Base-by-base conservation (phyloP, 83 land plant species). In the Larix sibirica region DNA sequence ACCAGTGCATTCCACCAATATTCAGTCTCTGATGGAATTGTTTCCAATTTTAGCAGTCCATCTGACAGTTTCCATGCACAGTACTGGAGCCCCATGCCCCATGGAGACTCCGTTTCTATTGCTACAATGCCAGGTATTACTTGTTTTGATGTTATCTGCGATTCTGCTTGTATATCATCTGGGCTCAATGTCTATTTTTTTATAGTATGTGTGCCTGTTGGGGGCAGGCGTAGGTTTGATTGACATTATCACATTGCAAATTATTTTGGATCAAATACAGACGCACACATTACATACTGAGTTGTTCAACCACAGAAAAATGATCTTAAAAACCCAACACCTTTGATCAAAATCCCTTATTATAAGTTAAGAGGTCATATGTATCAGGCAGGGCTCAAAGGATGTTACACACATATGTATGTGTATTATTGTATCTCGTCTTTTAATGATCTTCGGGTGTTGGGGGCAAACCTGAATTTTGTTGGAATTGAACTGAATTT, bases 11-110 rank as follows among this genome's bases (percentile, higher is more conserved):
- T 60, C 60, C 85, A 90, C 78, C 89, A 85, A 6, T 81, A 85
- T 62, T 85, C 87, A 47, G 84, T 83, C 36, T 91, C 94, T 67
- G 96, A 88, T 81, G 88, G 85, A 59, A 60, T 81, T 77, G 83
- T 85, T 12, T 82, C 83, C 6, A 70, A 85, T 60, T 86, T 87
- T 63, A 90, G 89, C 82, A 91, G 94, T 60, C 91, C 92, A 40
- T 86, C 89, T n/a, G 90, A 91, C 31, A 84, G 88, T 31, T 90
- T 88, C 28, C 87, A 81, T 5, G 81, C 75, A 6, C 90, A 84
- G 9, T 88, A 86, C 18, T 89, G 93, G 90, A 90, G 86, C 23
- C 74, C 74, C 74, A 85, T 88, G 33, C 85, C 87, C 59, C 88
- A 86, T 42, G 92, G 82, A 76, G 83, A 83, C 74, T 77, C n/a